Percentiles rank a stretch among this genome's conserved stretches.
These are phyloP conservation scores for Penicillium bovifimosum DNA, from an alignment of 495 filamentous ascomycete genomes.

Conservation along the genomic window DNA sequence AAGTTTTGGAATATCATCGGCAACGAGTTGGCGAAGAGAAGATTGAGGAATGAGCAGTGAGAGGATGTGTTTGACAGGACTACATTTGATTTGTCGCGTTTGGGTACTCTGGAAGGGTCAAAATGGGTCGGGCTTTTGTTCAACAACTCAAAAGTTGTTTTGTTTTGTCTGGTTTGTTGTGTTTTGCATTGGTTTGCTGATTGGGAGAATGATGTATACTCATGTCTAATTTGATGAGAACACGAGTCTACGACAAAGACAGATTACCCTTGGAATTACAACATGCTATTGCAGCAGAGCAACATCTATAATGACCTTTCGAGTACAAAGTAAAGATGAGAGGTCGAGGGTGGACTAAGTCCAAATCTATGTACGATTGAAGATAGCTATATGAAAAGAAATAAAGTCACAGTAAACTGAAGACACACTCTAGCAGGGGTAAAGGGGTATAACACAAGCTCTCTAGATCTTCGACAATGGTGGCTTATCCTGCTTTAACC, in stretches of 20 bases:
- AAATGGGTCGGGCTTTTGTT: conserved; percentile 36
- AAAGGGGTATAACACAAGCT: conserved; percentile 9
- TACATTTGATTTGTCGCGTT: conserved; percentile 12
- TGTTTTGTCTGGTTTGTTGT: conserved; percentile 1
- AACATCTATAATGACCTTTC: background rate
- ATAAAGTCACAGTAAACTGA: background rate
- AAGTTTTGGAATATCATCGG: conserved; percentile 41
- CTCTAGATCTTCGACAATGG: conserved; percentile 37
- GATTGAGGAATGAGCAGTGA: conserved; percentile 14
- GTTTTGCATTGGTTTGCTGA: background rate
- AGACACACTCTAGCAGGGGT: background rate
- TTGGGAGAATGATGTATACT: too few relatives aligned
- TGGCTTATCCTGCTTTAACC: conserved; percentile 41
- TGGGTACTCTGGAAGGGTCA: conserved; percentile 17
- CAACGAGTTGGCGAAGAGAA: conserved; percentile 12
- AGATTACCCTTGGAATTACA: too few relatives aligned
- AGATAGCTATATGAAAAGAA: conserved; percentile 8
- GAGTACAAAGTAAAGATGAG: background rate
- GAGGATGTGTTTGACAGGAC: conserved; percentile 15
- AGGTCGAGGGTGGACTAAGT: background rate
- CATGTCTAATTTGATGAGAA: too few relatives aligned
- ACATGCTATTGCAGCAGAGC: background rate
- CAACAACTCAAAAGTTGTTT: conserved; percentile 16
- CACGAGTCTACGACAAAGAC: too few relatives aligned
- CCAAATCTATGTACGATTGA: conserved; percentile 12